These are phyloP conservation scores for Aspergillus pseudoviridinutans DNA, from an alignment of 2,329 filamentous ascomycete genomes.

Conservation along the genomic window DNA sequence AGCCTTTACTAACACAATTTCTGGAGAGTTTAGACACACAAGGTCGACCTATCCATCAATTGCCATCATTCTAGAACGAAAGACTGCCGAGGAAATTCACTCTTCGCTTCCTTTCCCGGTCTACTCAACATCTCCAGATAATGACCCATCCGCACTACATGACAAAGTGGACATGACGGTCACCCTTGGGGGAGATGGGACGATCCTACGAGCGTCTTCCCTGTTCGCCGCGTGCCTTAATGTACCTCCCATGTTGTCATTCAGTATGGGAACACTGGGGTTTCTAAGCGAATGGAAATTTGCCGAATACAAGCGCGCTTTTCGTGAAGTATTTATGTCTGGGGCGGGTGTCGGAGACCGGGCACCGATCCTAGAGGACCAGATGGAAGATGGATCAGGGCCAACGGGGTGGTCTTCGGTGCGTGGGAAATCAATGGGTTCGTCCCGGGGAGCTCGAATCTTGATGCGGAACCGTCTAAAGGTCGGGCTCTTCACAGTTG, in stretches of 20 bases:
- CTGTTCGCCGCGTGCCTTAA: conserved; percentile 76
- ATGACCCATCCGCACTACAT: conserved; percentile 53
- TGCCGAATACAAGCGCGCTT: conserved; percentile 83
- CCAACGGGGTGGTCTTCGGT: conserved; percentile 65
- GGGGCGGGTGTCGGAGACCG: conserved; percentile 53
- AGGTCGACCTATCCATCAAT: conserved; percentile 73
- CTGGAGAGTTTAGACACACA: conserved; percentile 56
- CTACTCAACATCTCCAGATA: conserved; percentile 48
- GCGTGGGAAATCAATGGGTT: conserved; percentile 76
- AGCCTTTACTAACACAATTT: neutral
- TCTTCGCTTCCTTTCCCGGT: conserved; percentile 68
- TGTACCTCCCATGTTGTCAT: conserved; percentile 87
- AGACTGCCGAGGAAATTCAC: conserved; percentile 69
- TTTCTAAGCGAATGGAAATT: conserved; percentile 98
- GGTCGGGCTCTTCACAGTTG: conserved; percentile 74
- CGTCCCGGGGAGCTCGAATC: conserved; percentile 69
- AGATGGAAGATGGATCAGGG: conserved; percentile 25
- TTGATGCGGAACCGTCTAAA: conserved; percentile 82
- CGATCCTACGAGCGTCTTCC: conserved; percentile 78
- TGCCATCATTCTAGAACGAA: conserved; percentile 77
- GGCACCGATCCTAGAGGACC: conserved; percentile 38
- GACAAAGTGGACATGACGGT: conserved; percentile 83
- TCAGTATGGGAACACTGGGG: conserved; percentile 94
- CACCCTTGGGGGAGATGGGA: conserved; percentile 90
- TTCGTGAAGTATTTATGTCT: conserved; percentile 88